Evolutionary conservation across 2,329 filamentous ascomycete species (phyloP).

Genomic region (Orbilia brochopaga): DNA sequence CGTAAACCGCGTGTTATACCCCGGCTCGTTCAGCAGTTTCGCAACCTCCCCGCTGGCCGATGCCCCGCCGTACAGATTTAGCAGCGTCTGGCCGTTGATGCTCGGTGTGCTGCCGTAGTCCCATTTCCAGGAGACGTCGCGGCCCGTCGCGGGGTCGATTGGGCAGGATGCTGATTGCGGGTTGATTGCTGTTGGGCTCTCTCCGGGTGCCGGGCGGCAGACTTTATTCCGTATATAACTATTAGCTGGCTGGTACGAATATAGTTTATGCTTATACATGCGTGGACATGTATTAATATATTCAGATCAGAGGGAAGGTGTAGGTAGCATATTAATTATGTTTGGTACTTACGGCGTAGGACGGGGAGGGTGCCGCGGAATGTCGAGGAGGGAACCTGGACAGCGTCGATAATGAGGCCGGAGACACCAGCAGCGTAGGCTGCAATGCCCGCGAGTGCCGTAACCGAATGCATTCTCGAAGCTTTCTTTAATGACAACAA

Average conservation of each 20-base stretch:
- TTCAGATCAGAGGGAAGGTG: no score
- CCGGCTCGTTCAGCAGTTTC: slow-evolving; percentile 15
- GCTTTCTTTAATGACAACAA: background rate
- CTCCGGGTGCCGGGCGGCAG: slow-evolving; percentile 18
- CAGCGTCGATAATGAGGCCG: slow-evolving; percentile 28
- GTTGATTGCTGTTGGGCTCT: slow-evolving; percentile 12
- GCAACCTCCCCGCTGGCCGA: background rate
- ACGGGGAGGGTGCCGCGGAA: background rate
- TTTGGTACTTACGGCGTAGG: slow-evolving; percentile 22
- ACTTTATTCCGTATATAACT: slow-evolving; percentile 20
- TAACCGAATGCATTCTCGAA: background rate
- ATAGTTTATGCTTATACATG: background rate
- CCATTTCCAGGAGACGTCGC: slow-evolving; percentile 23
- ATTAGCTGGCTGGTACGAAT: no score
- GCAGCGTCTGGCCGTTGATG: slow-evolving; percentile 10
- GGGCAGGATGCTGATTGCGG: slow-evolving; percentile 12
- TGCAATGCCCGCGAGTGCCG: background rate
- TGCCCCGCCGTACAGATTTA: slow-evolving; percentile 14
- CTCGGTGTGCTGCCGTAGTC: slow-evolving; percentile 24
- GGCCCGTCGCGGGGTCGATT: background rate
- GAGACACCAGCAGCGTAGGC: slow-evolving; percentile 13
- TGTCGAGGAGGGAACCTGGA: slow-evolving; percentile 7
- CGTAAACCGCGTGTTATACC: slow-evolving; percentile 23
- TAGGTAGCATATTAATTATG: no score
- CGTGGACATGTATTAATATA: no score